phyloP scores from a whole-genome alignment of 495 filamentous ascomycete species.

The Annulohypoxylon bovei region DNA sequence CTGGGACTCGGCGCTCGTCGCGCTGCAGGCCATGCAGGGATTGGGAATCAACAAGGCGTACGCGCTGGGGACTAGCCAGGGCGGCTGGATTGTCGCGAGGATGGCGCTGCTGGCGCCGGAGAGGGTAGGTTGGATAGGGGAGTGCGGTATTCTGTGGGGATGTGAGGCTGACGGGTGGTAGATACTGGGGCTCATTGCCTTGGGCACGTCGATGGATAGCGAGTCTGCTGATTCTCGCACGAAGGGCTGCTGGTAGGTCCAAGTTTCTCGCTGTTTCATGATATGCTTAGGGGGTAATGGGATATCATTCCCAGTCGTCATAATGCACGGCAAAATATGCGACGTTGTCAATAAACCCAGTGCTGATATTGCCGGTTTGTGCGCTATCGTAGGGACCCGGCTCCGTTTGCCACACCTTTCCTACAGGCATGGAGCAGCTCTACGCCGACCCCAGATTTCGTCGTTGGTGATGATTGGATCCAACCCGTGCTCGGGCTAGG shows the following conservation, averaged over 20 bases:
- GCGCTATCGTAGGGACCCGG: slow-evolving; percentile 50
- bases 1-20: slow-evolving; percentile 64
- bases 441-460: slow-evolving; percentile 60
- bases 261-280: neutral
- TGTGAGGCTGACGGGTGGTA: slow-evolving; percentile 24
- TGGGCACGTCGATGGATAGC: slow-evolving; percentile 71
- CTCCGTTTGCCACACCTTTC: slow-evolving; percentile 51
- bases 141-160: neutral
- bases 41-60: slow-evolving; percentile 67
- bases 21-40: slow-evolving; percentile 57
- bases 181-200: slow-evolving; percentile 67
- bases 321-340: too few species aligned
- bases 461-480: slow-evolving; percentile 63
- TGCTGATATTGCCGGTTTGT: neutral
- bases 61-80: slow-evolving; percentile 69
- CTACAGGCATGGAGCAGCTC: slow-evolving; percentile 59
- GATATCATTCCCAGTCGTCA: too few species aligned
- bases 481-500: slow-evolving; percentile 66
- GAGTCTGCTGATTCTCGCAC: slow-evolving; percentile 64
- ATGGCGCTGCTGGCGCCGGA: slow-evolving; percentile 71
- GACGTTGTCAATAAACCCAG: neutral
- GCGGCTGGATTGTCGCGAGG: slow-evolving; percentile 67
- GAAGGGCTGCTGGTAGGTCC: slow-evolving; percentile 62
- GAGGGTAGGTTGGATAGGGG: slow-evolving; percentile 42
- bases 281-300: neutral